A percentile compares a stretch with the other conserved stretches of the same genome.
Conservation (phyloP, 768 basidiomycete genomes). For the Tulasnella sp. region DNA sequence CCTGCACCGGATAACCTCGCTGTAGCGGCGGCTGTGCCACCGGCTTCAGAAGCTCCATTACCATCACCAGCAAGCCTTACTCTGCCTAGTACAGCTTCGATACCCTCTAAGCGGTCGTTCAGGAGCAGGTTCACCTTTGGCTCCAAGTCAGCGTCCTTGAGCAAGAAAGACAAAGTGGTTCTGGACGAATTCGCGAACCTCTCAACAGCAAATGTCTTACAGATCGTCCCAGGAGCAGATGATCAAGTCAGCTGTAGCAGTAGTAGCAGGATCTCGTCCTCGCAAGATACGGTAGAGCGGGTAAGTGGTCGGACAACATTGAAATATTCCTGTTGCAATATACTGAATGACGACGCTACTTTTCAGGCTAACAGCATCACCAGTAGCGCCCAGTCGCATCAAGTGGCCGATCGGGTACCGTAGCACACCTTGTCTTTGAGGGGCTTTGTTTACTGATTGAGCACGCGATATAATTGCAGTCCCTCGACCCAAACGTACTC, state of each 20-base stretch:
- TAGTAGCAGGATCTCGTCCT: background rate
- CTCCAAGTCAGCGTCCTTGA: background rate
- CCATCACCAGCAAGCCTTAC: background rate
- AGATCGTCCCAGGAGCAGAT: background rate
- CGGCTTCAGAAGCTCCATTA: background rate
- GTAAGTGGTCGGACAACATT: background rate
- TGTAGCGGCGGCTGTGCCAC: background rate
- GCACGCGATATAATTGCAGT: background rate
- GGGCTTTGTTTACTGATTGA: too few relatives aligned
- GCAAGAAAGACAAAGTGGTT: background rate
- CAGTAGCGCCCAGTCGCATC: background rate
- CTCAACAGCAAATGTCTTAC: background rate
- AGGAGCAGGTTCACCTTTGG: slow-evolving; percentile 8
- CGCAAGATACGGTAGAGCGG: background rate
- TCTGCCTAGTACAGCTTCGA: background rate
- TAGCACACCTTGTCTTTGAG: background rate
- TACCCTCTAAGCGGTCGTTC: slow-evolving; percentile 4
- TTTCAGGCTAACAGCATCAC: too few relatives aligned
- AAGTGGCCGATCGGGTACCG: background rate
- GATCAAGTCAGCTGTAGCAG: background rate
- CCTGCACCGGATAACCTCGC: background rate
- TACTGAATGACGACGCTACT: too few relatives aligned
- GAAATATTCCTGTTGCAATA: too few relatives aligned
- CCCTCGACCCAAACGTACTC: slow-evolving; percentile 6
- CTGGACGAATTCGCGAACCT: background rate